A percentile compares a stretch with the other conserved stretches of the same genome.
Evolutionary conservation across 1,139 yeast species (phyloP).

Genomic region (Kodamaea plutei): DNA sequence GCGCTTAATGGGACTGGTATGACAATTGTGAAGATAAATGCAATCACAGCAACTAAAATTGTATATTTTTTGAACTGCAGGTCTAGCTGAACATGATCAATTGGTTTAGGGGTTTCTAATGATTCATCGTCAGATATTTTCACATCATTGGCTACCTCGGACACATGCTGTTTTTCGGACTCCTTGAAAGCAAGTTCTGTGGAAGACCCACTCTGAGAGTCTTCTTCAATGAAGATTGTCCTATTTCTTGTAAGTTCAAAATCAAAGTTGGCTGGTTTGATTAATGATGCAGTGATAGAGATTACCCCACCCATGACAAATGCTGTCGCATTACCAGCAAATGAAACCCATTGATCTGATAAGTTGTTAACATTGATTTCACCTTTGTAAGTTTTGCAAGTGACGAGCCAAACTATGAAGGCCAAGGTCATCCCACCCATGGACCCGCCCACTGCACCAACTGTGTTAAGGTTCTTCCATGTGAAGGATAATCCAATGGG

Average conservation of each 20-base stretch:
- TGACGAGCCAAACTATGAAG: constrained; percentile 18
- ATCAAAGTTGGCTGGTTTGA: constrained; percentile 36
- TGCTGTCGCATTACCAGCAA: constrained; percentile 20
- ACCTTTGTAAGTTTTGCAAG: constrained; percentile 23
- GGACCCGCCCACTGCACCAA: constrained; percentile 29
- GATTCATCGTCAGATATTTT: background rate
- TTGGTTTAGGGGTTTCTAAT: constrained; percentile 5
- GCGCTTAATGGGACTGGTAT: constrained; percentile 17
- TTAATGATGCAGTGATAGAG: constrained; percentile 23
- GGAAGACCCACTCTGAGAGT: background rate
- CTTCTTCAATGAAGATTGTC: constrained; percentile 21
- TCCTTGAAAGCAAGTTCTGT: background rate
- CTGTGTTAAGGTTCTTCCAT: constrained; percentile 33
- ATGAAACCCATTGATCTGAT: constrained; percentile 21
- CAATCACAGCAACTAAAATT: constrained; percentile 13
- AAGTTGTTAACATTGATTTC: constrained; percentile 19
- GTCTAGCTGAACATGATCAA: constrained; percentile 13
- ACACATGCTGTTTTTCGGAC: too few species aligned
- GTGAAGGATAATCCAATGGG: constrained; percentile 39
- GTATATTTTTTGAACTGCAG: constrained; percentile 19
- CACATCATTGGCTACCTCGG: background rate
- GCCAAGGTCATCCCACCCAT: constrained; percentile 24
- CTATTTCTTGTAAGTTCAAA: constrained; percentile 28
- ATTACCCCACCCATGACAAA: constrained; percentile 28
- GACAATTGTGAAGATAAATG: constrained; percentile 13